Evolutionary conservation across 73 alveolate species (phyloP), one percentile per base, ranked within the genome.

Genomic region (Symbiodinium natans): DNA sequence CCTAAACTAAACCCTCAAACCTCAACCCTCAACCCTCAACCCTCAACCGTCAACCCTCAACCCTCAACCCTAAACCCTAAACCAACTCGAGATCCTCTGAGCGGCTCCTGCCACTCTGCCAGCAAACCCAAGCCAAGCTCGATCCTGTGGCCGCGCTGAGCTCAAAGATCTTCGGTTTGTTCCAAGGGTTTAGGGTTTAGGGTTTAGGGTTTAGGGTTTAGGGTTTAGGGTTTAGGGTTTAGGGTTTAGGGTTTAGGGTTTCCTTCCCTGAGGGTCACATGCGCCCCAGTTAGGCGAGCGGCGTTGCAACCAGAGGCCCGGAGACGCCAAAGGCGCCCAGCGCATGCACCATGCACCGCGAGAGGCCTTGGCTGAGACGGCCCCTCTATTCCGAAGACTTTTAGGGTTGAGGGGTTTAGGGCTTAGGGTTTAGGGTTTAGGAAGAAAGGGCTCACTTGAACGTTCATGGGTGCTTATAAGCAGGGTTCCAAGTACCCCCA

Each of bases 261-360:
- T 23, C n/a, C n/a, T n/a, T n/a, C n/a, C n/a, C n/a, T n/a, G 13
- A 13, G 59, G 59, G 59, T 46, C 13, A 6, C 13, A 46, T 46
- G 59, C 13, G 21, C 59, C 6, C 13, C 59, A 21, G 75, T 15
- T 56, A 56, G 75, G 75, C 88, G n/a, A 92, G 92, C 41, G 36
- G 74, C 92, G 98, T 92, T 23, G 82, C 63, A 2, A 63, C 84
- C 42, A 92, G 82, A n/a, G 71, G 98, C 82, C 98, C 98, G 31
- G 89, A 80, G 82, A 92, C 59, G 36, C 98, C 98, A 41, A 92
- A 48, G 17, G 98, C 92, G 31, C 98, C 98, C 63, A 92, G 83
- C 27, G 98, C 98, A 15, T 74, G 92, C 42, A 92, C 98, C 98
- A 92, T 92, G 83, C 98, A 92, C 25, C 98, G 98, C 68, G 98